phyloP scores from a whole-genome alignment of 768 basidiomycete genomes.

The Amanita jacksonii region DNA sequence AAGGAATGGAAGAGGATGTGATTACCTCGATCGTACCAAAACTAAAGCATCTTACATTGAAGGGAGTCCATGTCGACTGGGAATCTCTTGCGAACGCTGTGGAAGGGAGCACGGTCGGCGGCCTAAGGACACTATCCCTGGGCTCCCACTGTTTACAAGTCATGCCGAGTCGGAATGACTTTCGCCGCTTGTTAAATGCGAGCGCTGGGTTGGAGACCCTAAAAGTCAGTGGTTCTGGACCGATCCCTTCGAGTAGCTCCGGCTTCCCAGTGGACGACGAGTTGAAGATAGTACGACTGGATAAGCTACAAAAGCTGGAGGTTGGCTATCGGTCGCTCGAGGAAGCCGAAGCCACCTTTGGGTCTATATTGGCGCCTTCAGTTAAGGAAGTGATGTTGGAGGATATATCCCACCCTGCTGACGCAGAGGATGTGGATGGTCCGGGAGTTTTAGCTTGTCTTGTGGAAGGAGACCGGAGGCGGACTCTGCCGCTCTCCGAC shows the following conservation, averaged over 20 bases:
- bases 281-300: not conserved
- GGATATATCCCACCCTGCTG: constrained; percentile 34
- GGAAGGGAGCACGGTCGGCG: constrained; percentile 1
- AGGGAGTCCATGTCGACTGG: constrained; percentile 54
- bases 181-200: constrained; percentile 32
- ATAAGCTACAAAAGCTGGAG: not conserved
- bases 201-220: constrained; percentile 33
- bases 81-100: constrained; percentile 10
- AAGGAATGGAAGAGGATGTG: constrained; percentile 1
- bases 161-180: constrained; percentile 38
- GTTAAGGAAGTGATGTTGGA: constrained; percentile 15
- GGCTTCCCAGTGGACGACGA: not conserved
- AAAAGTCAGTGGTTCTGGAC: constrained; percentile 38
- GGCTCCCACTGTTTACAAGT: constrained; percentile 44
- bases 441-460: constrained; percentile 18
- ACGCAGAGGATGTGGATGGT: constrained; percentile 31
- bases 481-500: not conserved
- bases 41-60: constrained; percentile 38
- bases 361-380: not conserved
- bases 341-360: constrained; percentile 1
- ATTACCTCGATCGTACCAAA: constrained; percentile 28
- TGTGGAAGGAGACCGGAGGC: not conserved
- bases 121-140: constrained; percentile 31
- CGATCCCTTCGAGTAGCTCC: constrained; percentile 12
- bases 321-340: constrained; percentile 1